These are phyloP conservation scores for Fusarium equiseti DNA, from an alignment of 2,329 filamentous ascomycete genomes.

Conservation along the genomic window DNA sequence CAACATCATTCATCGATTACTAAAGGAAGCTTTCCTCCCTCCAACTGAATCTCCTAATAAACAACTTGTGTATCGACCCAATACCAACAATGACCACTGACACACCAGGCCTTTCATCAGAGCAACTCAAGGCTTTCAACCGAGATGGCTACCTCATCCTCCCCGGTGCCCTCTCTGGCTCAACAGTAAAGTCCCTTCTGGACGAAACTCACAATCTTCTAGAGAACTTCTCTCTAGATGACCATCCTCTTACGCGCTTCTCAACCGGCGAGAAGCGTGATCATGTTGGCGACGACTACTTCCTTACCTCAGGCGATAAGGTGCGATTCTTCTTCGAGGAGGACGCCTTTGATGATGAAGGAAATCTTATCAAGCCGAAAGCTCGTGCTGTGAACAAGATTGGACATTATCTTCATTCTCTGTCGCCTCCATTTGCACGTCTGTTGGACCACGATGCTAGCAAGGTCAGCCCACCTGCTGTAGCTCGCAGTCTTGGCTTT, in stretches of 20 bases:
- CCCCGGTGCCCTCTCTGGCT: constrained; percentile 76
- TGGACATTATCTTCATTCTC: constrained; percentile 79
- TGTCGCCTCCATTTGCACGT: constrained; percentile 74
- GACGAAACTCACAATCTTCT: constrained; percentile 81
- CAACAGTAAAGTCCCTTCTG: constrained; percentile 76
- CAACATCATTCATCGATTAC: neutral
- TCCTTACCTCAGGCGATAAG: constrained; percentile 89
- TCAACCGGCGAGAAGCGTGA: constrained; percentile 80
- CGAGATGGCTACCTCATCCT: constrained; percentile 92
- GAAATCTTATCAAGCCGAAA: constrained; percentile 81
- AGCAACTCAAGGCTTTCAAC: constrained; percentile 79
- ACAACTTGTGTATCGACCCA: neutral
- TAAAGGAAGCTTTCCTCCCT: neutral
- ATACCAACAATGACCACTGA: constrained; percentile 32
- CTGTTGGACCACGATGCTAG: constrained; percentile 60
- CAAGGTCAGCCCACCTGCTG: constrained; percentile 63
- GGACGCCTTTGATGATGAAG: constrained; percentile 79
- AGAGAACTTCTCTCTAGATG: constrained; percentile 78
- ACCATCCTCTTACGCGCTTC: constrained; percentile 95
- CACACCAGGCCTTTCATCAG: constrained; percentile 71
- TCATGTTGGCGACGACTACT: constrained; percentile 96
- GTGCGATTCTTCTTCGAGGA: constrained; percentile 98
- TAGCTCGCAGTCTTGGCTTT: constrained; percentile 81
- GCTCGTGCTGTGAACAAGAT: constrained; percentile 90
- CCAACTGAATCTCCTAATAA: neutral